phyloP scores from a whole-genome alignment of 257 asterid genomes.

The Primulina eburnea region DNA sequence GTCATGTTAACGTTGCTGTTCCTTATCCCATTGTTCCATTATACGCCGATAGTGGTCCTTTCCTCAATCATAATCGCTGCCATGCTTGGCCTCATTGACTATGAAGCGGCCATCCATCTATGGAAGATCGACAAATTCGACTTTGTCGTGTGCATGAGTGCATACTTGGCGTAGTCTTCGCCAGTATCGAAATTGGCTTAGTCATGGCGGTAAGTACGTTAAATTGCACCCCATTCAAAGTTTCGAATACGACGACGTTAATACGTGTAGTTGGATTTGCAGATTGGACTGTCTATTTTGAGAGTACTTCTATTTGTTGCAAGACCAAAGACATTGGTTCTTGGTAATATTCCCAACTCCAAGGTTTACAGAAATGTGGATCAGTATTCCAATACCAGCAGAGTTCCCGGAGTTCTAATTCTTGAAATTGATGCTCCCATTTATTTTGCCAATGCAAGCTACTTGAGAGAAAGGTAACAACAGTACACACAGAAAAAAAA shows the following conservation, averaged over 20 bases:
- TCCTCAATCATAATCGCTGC: conserved; percentile 83
- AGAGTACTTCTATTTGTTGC: conserved; percentile 68
- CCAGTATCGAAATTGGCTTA: conserved; percentile 68
- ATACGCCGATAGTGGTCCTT: conserved; percentile 86
- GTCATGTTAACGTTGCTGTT: conserved; percentile 74
- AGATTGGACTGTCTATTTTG: conserved; percentile 64
- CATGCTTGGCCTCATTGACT: conserved; percentile 94
- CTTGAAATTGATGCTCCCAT: conserved; percentile 82
- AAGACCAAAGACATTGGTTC: conserved; percentile 69
- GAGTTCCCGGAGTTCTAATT: conserved; percentile 59
- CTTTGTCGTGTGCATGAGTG: conserved; percentile 78
- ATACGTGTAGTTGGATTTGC: conserved; percentile 1
- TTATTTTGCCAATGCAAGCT: conserved; percentile 79
- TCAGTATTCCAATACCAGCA: conserved; percentile 54
- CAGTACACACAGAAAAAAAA: background rate
- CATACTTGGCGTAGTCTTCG: conserved; percentile 84
- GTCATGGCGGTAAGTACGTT: conserved; percentile 59
- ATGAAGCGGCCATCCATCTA: conserved; percentile 80
- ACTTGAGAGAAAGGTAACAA: conserved; percentile 75
- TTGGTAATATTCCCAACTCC: conserved; percentile 71
- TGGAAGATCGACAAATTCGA: conserved; percentile 91
- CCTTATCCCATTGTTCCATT: conserved; percentile 77
- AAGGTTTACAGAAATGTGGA: conserved; percentile 59
- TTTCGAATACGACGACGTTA: background rate
- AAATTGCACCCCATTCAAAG: background rate